Conservation (phyloP, 306 rosid genomes). For the Macrotyloma uniflorum region DNA sequence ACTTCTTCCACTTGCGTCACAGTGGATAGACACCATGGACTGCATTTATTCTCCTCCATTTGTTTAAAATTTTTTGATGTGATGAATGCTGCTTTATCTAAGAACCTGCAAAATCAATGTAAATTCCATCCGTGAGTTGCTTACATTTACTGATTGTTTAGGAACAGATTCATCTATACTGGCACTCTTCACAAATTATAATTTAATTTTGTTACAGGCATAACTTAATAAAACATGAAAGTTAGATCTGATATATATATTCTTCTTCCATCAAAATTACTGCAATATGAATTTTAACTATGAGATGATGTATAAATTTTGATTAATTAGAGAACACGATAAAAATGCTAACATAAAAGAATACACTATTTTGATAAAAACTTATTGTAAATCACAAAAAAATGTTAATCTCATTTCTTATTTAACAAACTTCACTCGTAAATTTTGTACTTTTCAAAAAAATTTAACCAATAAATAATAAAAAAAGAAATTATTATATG, state of each 20-base stretch:
- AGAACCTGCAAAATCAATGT: slow-evolving; percentile 48
- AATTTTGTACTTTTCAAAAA: too few relatives aligned
- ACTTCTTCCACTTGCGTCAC: slow-evolving; percentile 87
- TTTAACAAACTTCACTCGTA: too few relatives aligned
- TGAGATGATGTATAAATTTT: neutral
- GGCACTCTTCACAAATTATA: neutral
- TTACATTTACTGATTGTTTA: neutral
- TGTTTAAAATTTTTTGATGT: slow-evolving; percentile 47
- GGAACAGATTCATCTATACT: neutral
- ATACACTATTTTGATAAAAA: too few relatives aligned
- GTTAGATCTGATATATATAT: neutral
- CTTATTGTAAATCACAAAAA: too few relatives aligned
- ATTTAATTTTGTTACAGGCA: neutral
- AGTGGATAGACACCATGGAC: slow-evolving; percentile 66
- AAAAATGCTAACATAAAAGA: neutral
- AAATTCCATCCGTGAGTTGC: neutral
- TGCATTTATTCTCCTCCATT: slow-evolving; percentile 34
- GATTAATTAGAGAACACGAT: neutral
- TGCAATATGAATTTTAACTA: neutral
- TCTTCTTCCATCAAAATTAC: neutral
- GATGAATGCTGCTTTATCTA: slow-evolving; percentile 72
- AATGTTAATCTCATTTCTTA: too few relatives aligned
- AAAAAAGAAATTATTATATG: too few relatives aligned
- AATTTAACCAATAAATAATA: too few relatives aligned
- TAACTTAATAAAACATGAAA: neutral